phyloP scores from a whole-genome alignment of 2,329 filamentous ascomycete species.

The Xylaria sp. region DNA sequence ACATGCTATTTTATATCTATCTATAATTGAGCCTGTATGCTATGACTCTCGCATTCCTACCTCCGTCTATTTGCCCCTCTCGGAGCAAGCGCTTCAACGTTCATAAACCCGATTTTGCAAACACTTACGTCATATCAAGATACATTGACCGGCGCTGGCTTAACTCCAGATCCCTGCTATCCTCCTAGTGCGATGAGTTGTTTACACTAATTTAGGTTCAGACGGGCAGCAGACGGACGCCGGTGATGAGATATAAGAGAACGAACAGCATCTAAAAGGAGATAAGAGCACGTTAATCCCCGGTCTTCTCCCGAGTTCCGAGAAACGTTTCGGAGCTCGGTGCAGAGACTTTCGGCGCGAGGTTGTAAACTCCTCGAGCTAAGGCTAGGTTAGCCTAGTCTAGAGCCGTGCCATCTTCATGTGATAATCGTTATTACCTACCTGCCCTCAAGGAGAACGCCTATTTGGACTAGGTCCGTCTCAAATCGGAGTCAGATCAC shows the following conservation, averaged over 20 bases:
- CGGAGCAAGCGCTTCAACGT: no score
- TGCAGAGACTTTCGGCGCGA: neutral
- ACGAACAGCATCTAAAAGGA: neutral
- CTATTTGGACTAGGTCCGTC: no score
- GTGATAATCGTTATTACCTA: neutral
- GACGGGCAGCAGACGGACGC: slow-evolving; percentile 4
- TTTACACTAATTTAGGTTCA: neutral
- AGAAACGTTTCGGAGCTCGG: neutral
- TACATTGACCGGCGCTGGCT: no score
- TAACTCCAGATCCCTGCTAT: neutral
- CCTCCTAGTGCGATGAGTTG: neutral
- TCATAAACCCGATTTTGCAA: no score
- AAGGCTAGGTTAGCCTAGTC: no score
- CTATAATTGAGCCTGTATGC: no score
- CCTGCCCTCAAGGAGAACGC: neutral
- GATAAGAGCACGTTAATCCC: neutral
- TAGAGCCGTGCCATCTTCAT: neutral
- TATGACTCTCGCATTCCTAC: no score
- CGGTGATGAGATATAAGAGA: neutral
- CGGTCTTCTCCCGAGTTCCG: neutral
- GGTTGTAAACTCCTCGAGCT: no score
- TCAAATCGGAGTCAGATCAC: neutral
- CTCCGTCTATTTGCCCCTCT: no score
- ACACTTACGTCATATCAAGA: no score
- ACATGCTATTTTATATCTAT: slow-evolving; percentile 1